These are phyloP conservation scores for Pichia scutulata DNA, from an alignment of 805 yeast genomes.

Conservation along the genomic window DNA sequence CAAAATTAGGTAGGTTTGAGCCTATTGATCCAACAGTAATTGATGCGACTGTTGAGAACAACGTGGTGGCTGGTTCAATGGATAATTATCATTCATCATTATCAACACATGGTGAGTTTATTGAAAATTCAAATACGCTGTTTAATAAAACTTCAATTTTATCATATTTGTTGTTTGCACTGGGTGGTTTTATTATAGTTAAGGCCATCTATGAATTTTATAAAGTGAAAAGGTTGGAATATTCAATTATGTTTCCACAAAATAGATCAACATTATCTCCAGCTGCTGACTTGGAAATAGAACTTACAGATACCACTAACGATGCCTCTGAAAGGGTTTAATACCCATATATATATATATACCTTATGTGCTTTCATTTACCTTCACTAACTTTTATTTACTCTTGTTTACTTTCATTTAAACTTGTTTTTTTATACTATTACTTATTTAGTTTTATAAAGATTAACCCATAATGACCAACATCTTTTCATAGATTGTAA, in stretches of 20 bases:
- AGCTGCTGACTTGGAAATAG: not conserved
- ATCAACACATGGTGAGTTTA: conserved; percentile 6
- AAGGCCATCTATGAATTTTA: conserved; percentile 68
- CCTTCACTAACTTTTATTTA: not conserved
- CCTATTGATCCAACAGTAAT: conserved; percentile 54
- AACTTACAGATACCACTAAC: not conserved
- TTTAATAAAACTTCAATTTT: conserved; percentile 35
- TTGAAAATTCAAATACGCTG: conserved; percentile 2
- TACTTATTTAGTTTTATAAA: too few relatives aligned
- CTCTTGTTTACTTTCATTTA: not conserved
- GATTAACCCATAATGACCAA: conserved; percentile 43
- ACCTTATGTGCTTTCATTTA: not conserved
- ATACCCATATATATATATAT: not conserved
- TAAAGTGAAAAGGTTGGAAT: conserved; percentile 72
- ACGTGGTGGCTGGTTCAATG: conserved; percentile 20
- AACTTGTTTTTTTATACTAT: not conserved
- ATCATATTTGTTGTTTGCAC: conserved; percentile 54
- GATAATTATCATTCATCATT: conserved; percentile 24
- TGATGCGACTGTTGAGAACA: conserved; percentile 28
- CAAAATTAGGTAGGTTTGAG: conserved; percentile 33
- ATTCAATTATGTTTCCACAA: conserved; percentile 33
- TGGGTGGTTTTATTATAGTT: conserved; percentile 59
- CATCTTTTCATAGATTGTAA: conserved; percentile 91
- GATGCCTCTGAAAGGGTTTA: not conserved
- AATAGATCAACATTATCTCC: not conserved